phyloP scores from a whole-genome alignment of 148 eudicot genomes.

The Rhododendron williamsianum region DNA sequence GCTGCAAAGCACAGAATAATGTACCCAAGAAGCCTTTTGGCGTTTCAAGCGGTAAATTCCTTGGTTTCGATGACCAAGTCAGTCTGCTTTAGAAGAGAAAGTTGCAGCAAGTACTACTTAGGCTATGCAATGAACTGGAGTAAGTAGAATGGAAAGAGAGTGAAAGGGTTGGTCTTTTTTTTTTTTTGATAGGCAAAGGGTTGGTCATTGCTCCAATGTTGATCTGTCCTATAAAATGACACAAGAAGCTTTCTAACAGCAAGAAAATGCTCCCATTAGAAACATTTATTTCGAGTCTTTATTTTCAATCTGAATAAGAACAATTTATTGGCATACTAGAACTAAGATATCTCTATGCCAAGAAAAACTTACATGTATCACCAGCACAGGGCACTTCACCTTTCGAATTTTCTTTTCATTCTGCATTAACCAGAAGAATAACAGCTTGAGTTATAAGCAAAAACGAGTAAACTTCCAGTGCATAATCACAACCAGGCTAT shows the following conservation, averaged over 20 bases:
- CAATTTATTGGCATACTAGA: neutral
- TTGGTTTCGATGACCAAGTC: too few relatives aligned
- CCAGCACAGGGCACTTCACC: slow-evolving; percentile 94
- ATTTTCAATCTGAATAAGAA: neutral
- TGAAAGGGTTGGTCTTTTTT: neutral
- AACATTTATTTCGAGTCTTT: neutral
- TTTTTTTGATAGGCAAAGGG: too few relatives aligned
- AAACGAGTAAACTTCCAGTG: neutral
- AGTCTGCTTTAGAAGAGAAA: neutral
- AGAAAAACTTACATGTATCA: slow-evolving; percentile 82
- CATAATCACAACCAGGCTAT: neutral
- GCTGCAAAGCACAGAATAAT: too few relatives aligned
- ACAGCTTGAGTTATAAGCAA: slow-evolving; percentile 5
- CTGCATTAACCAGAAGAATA: slow-evolving; percentile 43
- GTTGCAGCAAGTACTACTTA: neutral
- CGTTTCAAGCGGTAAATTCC: too few relatives aligned
- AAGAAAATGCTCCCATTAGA: neutral
- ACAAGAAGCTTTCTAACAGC: neutral
- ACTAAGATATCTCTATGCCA: neutral
- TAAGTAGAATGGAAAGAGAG: neutral
- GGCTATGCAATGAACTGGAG: neutral
- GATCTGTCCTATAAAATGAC: neutral
- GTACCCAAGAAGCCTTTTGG: too few relatives aligned
- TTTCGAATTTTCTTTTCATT: slow-evolving; percentile 85
- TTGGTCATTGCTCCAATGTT: neutral